A percentile compares a stretch with the other conserved stretches of the same genome.
phyloP scores from a whole-genome alignment of 305 asterid species.

The Caryopteris hybrid region DNA sequence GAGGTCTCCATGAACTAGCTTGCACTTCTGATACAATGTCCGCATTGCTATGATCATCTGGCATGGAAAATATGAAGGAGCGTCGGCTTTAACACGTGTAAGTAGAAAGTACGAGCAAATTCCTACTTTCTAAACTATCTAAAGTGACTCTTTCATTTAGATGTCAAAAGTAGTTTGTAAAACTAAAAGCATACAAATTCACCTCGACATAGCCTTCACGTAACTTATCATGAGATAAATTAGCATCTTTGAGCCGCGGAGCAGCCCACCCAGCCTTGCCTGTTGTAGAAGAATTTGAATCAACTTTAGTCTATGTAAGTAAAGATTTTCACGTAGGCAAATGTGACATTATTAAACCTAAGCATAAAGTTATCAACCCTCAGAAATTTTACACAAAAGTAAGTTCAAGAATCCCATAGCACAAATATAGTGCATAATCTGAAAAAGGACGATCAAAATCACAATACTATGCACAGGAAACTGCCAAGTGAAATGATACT shows the following conservation, averaged over 20 bases:
- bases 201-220: constrained; percentile 95
- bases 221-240: constrained; percentile 73
- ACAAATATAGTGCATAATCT: too few species aligned
- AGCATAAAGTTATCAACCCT: background rate
- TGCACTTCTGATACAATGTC: constrained; percentile 87
- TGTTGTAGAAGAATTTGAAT: constrained; percentile 19
- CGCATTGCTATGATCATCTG: constrained; percentile 84
- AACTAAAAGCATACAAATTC: constrained; percentile 6
- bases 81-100: background rate
- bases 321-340: background rate
- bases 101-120: too few species aligned
- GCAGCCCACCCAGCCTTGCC: constrained; percentile 98
- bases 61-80: background rate
- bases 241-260: constrained; percentile 97
- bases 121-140: background rate
- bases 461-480: background rate
- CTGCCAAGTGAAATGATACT: background rate
- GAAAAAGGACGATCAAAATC: background rate
- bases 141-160: background rate
- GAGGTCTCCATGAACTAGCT: constrained; percentile 94
- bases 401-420: background rate
- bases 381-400: background rate
- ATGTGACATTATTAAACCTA: background rate
- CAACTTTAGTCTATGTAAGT: background rate
- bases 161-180: background rate